phyloP scores from a whole-genome alignment of 108 stramenopile genomes.

The Aurantiochytrium sp. region DNA sequence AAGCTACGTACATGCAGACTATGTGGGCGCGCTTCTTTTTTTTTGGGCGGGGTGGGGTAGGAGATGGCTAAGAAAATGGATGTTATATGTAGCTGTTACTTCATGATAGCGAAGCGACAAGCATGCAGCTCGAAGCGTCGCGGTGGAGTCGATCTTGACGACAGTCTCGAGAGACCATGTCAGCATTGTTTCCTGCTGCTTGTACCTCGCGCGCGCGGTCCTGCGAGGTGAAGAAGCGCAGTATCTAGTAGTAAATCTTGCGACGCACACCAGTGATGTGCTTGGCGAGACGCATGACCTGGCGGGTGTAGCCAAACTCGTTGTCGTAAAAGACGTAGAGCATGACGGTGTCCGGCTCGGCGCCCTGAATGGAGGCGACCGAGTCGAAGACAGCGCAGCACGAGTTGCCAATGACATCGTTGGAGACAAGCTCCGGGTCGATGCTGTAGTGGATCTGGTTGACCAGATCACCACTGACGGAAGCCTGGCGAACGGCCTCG shows the following conservation, averaged over 20 bases:
- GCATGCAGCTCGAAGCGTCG: no score
- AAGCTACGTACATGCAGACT: no score
- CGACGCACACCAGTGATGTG: constrained; percentile 9
- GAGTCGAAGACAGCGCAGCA: neutral
- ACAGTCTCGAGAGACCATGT: no score
- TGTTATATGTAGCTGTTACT: no score
- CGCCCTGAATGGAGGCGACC: neutral
- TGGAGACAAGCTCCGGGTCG: constrained; percentile 21
- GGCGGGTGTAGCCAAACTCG: constrained; percentile 26
- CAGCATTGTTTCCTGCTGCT: no score
- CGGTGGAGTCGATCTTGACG: no score
- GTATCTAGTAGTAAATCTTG: constrained; percentile 6
- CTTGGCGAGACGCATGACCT: constrained; percentile 23
- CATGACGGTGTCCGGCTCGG: neutral
- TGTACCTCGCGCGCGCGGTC: no score
- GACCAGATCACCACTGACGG: neutral
- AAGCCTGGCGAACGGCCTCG: neutral
- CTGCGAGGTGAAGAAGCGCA: no score
- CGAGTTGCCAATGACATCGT: constrained; percentile 18
- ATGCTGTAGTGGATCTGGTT: constrained; percentile 22
- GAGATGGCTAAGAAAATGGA: no score
- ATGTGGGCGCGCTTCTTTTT: no score
- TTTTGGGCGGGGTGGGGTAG: no score
- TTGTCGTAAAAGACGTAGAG: constrained; percentile 25
- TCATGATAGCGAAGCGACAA: no score